Evolutionary conservation across 106 monocot species (phyloP).

Genomic region (Phalaenopsis aphrodite): DNA sequence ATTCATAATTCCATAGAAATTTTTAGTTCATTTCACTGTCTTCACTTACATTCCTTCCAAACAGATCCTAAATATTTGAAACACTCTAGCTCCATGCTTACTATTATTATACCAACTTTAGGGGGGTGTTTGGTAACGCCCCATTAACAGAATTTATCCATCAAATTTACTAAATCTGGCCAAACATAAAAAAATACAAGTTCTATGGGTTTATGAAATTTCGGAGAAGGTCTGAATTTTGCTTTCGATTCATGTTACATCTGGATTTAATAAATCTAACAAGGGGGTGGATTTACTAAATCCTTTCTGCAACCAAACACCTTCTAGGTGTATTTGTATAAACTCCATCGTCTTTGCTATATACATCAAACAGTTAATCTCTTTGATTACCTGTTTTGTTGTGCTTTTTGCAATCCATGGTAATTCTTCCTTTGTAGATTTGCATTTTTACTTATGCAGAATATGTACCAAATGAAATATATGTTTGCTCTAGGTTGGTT

Average conservation of each 20-base stretch:
- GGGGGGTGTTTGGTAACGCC: no score
- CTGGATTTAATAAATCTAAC: no score
- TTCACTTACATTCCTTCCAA: neutral
- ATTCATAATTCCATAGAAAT: neutral
- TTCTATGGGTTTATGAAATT: no score
- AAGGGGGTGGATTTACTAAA: no score
- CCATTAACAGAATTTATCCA: no score
- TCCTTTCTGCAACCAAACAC: no score
- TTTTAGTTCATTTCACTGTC: neutral
- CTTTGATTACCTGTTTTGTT: neutral
- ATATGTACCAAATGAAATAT: neutral
- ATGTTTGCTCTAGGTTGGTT: constrained; percentile 46
- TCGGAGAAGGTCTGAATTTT: no score
- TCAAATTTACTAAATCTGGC: no score
- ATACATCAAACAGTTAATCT: neutral
- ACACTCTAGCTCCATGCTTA: neutral
- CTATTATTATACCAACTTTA: neutral
- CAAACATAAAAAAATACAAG: no score
- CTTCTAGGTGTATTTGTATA: neutral
- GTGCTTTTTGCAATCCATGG: neutral
- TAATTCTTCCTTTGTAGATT: neutral
- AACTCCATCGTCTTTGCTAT: neutral
- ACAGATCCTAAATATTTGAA: neutral
- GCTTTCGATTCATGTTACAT: no score
- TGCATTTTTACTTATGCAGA: neutral